These are phyloP conservation scores for Choiromyces venosus DNA, from an alignment of 495 filamentous ascomycete genomes.

Conservation along the genomic window DNA sequence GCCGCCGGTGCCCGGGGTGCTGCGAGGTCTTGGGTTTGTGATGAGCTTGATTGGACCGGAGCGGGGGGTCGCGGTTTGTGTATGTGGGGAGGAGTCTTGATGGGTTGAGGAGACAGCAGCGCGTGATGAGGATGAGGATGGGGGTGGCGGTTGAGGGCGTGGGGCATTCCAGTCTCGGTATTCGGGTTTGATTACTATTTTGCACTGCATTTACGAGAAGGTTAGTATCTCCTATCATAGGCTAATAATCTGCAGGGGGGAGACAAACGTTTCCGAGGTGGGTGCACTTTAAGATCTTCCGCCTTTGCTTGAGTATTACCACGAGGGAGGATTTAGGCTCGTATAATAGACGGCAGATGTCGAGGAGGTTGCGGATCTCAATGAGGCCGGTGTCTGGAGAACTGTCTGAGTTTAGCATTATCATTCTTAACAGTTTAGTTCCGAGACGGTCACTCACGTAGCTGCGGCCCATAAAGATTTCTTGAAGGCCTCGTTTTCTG, in stretches of 20 bases:
- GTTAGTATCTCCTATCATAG: constrained; percentile 7
- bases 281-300: constrained; percentile 63
- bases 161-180: background rate
- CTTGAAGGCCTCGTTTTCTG: constrained; percentile 57
- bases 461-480: constrained; percentile 72
- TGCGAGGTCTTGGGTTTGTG: constrained; percentile 32
- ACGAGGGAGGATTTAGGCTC: constrained; percentile 58
- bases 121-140: background rate
- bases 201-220: constrained; percentile 17
- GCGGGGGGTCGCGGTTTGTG: background rate
- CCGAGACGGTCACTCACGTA: constrained; percentile 25
- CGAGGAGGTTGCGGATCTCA: constrained; percentile 72
- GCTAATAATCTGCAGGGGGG: background rate
- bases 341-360: constrained; percentile 70
- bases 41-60: constrained; percentile 29
- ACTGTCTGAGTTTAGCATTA: constrained; percentile 39
- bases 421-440: background rate
- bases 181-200: constrained; percentile 23
- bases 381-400: constrained; percentile 59
- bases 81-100: constrained; percentile 3
- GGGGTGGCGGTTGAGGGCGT: background rate
- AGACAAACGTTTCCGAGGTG: constrained; percentile 56
- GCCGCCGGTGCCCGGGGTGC: constrained; percentile 18
- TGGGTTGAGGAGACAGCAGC: constrained; percentile 13
- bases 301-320: constrained; percentile 58